phyloP scores from a whole-genome alignment of 2,329 filamentous ascomycete genomes.

The Teratosphaeria destructans region DNA sequence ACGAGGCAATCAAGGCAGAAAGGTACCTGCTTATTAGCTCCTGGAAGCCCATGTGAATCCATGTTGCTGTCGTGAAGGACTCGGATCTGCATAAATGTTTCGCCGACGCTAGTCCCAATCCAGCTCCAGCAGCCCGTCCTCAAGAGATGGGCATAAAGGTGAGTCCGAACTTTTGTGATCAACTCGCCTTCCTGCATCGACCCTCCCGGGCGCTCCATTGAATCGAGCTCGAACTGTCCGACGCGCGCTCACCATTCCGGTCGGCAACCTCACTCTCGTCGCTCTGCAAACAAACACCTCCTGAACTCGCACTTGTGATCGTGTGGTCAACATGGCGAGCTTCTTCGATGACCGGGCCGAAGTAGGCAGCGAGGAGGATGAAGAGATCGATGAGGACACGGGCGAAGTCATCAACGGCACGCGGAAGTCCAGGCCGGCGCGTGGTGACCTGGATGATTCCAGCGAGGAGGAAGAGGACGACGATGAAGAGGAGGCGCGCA shows the following conservation, averaged over 20 bases:
- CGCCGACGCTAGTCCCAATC: neutral
- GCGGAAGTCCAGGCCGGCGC: slow-evolving; percentile 30
- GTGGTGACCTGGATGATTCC: slow-evolving; percentile 59
- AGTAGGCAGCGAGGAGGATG: slow-evolving; percentile 76
- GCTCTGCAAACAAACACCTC: neutral
- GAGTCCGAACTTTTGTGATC: neutral
- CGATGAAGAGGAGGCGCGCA: slow-evolving; percentile 77
- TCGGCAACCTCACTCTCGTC: neutral
- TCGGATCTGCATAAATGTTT: neutral
- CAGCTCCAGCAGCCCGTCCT: neutral
- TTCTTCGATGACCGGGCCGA: slow-evolving; percentile 76
- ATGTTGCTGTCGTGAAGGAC: neutral
- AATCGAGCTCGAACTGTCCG: neutral
- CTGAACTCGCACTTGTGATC: neutral
- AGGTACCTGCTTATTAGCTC: neutral
- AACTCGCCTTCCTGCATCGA: neutral
- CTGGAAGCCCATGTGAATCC: neutral
- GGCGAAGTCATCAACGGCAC: slow-evolving; percentile 41
- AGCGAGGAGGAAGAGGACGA: slow-evolving; percentile 81
- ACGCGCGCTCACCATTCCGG: neutral
- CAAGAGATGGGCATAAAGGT: neutral
- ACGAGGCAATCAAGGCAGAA: neutral
- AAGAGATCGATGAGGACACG: slow-evolving; percentile 70
- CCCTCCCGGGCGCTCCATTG: neutral
- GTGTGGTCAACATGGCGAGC: slow-evolving; percentile 28